Evolutionary conservation across 495 filamentous ascomycete species (phyloP).

Genomic region (Penicillium simplicissimum): DNA sequence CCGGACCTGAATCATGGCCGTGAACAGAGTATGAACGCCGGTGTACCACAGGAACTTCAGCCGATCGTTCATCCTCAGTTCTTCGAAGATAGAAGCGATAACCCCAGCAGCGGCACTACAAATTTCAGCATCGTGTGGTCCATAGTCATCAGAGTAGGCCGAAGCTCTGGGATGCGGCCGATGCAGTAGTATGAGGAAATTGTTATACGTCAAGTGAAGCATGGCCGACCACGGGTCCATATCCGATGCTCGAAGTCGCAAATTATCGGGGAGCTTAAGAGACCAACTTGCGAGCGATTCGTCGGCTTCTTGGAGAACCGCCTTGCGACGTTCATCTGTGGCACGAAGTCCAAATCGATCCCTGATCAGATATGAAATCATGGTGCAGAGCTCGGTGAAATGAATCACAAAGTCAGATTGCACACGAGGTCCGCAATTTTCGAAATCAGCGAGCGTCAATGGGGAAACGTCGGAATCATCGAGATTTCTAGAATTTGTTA

Average conservation of each 20-base stretch:
- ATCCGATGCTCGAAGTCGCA: slow-evolving; percentile 45
- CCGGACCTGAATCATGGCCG: slow-evolving; percentile 53
- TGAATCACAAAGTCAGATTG: slow-evolving; percentile 48
- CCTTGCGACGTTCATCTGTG: slow-evolving; percentile 42
- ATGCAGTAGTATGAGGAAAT: slow-evolving; percentile 53
- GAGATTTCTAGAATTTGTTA: slow-evolving; percentile 35
- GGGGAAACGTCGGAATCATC: slow-evolving; percentile 52
- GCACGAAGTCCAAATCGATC: slow-evolving; percentile 44
- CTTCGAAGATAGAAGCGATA: slow-evolving; percentile 51
- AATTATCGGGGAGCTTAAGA: slow-evolving; percentile 43
- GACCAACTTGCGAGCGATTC: slow-evolving; percentile 50
- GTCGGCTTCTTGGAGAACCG: slow-evolving; percentile 48
- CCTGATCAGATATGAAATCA: slow-evolving; percentile 49
- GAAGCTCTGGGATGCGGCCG: slow-evolving; percentile 48
- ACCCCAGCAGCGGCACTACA: slow-evolving; percentile 49
- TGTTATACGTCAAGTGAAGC: slow-evolving; percentile 54
- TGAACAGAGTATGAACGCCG: slow-evolving; percentile 48
- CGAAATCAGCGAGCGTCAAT: slow-evolving; percentile 46
- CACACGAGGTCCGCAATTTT: slow-evolving; percentile 45
- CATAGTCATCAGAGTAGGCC: slow-evolving; percentile 47
- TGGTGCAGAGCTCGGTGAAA: slow-evolving; percentile 47
- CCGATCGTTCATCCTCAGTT: slow-evolving; percentile 51
- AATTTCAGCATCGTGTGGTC: slow-evolving; percentile 48
- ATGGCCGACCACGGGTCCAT: slow-evolving; percentile 52
- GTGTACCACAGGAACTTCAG: slow-evolving; percentile 51